These are phyloP conservation scores for Dalbergia cultrata DNA, from an alignment of 306 rosid genomes.

Conservation along the genomic window DNA sequence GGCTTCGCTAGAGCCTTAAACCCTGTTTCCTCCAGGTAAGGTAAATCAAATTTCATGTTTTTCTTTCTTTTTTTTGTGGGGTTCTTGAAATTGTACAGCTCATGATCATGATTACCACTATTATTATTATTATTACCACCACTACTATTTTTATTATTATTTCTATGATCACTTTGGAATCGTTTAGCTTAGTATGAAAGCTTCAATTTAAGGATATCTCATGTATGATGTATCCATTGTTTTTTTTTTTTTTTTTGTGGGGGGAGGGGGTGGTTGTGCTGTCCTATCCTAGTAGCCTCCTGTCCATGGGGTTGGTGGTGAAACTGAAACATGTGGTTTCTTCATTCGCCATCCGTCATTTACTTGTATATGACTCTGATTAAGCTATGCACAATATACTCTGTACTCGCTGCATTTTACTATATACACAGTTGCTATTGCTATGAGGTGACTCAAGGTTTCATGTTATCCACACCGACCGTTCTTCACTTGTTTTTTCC, in stretches of 20 bases:
- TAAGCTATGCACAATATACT: constrained; percentile 51
- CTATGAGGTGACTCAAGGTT: constrained; percentile 47
- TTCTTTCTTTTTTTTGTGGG: background rate
- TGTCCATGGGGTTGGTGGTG: constrained; percentile 51
- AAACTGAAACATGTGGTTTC: constrained; percentile 24
- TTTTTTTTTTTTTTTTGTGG: too few relatives aligned
- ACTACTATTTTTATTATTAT: background rate
- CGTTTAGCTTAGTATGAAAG: constrained; percentile 29
- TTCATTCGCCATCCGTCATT: constrained; percentile 18
- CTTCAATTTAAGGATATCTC: constrained; percentile 29
- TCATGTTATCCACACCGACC: background rate
- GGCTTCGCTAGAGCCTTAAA: constrained; percentile 95
- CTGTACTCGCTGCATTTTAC: constrained; percentile 47
- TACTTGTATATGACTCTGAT: constrained; percentile 36
- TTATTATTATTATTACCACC: background rate
- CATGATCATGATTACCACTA: background rate
- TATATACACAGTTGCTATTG: constrained; percentile 47
- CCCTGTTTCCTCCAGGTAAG: constrained; percentile 95
- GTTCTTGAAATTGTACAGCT: constrained; percentile 50
- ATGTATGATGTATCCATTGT: background rate
- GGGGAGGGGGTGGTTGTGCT: background rate
- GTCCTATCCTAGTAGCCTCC: constrained; percentile 30
- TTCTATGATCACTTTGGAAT: constrained; percentile 38
- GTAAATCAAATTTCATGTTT: background rate
- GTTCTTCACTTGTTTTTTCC: background rate